Conservation (phyloP, 495 filamentous ascomycete genomes). For the Neurospora africana region DNA sequence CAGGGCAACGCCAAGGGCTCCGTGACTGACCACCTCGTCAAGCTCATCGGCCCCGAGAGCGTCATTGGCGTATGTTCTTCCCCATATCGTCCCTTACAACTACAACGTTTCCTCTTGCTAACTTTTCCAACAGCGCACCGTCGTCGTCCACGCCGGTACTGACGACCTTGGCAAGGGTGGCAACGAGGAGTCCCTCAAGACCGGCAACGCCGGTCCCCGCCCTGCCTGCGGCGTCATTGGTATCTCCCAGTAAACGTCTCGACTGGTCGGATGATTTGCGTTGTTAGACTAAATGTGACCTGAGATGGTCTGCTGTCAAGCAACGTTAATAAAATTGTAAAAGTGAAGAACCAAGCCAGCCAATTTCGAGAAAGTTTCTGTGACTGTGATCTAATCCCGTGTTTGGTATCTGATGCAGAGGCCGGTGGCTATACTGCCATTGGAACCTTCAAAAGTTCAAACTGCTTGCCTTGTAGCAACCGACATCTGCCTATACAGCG, state of each 20-base stretch:
- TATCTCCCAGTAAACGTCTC: slow-evolving; percentile 49
- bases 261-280: not conserved
- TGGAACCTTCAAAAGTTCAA: not conserved
- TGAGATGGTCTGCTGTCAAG: not conserved
- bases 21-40: slow-evolving; percentile 66
- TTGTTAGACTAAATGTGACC: not conserved
- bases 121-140: slow-evolving; percentile 57
- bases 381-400: not conserved
- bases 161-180: slow-evolving; percentile 90
- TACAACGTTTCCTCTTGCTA: not conserved
- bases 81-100: not conserved
- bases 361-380: not conserved
- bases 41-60: slow-evolving; percentile 91
- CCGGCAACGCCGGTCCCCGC: slow-evolving; percentile 84
- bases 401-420: not conserved
- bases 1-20: slow-evolving; percentile 78
- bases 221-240: slow-evolving; percentile 97
- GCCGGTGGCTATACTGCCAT: not conserved
- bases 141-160: slow-evolving; percentile 88
- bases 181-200: slow-evolving; percentile 90
- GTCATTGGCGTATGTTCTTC: slow-evolving; percentile 71
- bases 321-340: not conserved
- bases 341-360: not conserved
- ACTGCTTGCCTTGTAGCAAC: not conserved
- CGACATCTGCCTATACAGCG: not conserved